Evolutionary conservation across 306 rosid genomes (phyloP), one percentile per base, ranked within the genome.

Genomic region (Rosa lucieae): DNA sequence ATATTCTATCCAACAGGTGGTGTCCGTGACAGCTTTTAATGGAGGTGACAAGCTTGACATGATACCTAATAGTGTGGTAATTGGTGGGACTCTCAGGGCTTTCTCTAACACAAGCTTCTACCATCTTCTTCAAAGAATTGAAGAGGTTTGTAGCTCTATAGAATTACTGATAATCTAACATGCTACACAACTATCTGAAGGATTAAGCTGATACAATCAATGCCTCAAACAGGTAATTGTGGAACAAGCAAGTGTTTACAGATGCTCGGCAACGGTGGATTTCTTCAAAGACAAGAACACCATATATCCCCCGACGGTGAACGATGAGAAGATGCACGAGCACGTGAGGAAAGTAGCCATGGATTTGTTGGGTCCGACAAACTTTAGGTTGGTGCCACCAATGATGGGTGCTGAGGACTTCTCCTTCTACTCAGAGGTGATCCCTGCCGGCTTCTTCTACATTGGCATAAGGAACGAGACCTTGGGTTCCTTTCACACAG

Each of bases 381-480:
- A 88, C 80, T 94, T 92, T 92, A 88, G 77, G 87, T 86, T 89
- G 75, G 98, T 92, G 39, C 89, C 90, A 62, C 98, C 94, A 1
- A 89, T 94, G 97, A 94, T 94, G 98, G 98, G 97, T 3, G 98
- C 97, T 1, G 98, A 94, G 88, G 98, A 94, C 81, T 94, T 89
- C 80, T 92, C 98, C 43, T 94, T 94, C 79, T 92, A 88, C 88
- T 83, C 94, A 0, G 81, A 92, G 81, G 83, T 84, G 48, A 84
- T 90, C 78, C 96, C 98, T 0, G 89, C 94, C 14, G 97, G 91
- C 37, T 94, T 92, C 86, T 94, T 73, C 78, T 94, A 92, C 87
- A 92, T 94, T 17, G 98, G 98, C 2, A 72, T 94, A 47, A 86
- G 90, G 85, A 92, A 92, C 23, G 97, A 94, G 79, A 92, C 97